Evolutionary conservation across 352 stramenopile genomes (phyloP).

Genomic region (Pythium grandisporangium): DNA sequence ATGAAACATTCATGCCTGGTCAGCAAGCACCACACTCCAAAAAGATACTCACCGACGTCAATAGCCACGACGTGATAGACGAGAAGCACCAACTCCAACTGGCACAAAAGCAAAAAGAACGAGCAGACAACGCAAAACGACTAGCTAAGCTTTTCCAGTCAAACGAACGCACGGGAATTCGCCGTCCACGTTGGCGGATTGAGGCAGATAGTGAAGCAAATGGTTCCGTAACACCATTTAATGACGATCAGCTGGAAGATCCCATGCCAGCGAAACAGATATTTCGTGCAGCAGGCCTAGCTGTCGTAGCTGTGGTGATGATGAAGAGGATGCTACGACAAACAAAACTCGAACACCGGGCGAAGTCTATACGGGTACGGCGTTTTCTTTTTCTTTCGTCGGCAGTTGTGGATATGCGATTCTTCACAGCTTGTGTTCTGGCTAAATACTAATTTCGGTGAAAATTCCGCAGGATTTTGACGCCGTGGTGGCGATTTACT

Average conservation of each 20-base stretch:
- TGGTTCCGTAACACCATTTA: conserved; percentile 18
- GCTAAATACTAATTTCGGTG: too few species aligned
- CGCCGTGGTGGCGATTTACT: conserved; percentile 52
- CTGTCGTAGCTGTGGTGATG: conserved; percentile 17
- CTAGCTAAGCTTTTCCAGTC: conserved; percentile 30
- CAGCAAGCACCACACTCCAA: too few species aligned
- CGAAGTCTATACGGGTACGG: too few species aligned
- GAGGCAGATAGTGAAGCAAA: conserved; percentile 21
- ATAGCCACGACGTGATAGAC: too few species aligned
- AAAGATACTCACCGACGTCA: too few species aligned
- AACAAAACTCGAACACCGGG: conserved; percentile 15
- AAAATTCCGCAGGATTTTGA: conserved; percentile 70
- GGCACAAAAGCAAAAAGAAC: conserved; percentile 4
- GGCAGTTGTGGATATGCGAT: background rate
- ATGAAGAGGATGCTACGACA: conserved; percentile 20
- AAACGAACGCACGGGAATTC: conserved; percentile 13
- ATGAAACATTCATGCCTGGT: too few species aligned
- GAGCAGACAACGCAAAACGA: conserved; percentile 19
- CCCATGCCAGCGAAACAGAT: conserved; percentile 21
- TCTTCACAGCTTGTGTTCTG: background rate
- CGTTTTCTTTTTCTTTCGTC: background rate
- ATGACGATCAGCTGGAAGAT: conserved; percentile 14
- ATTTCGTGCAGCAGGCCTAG: conserved; percentile 23
- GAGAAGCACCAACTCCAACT: background rate
- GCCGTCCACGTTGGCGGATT: conserved; percentile 43